These are phyloP conservation scores for Macrocybe sp. DNA, from an alignment of 1,284 basidiomycete species.

Conservation along the genomic window DNA sequence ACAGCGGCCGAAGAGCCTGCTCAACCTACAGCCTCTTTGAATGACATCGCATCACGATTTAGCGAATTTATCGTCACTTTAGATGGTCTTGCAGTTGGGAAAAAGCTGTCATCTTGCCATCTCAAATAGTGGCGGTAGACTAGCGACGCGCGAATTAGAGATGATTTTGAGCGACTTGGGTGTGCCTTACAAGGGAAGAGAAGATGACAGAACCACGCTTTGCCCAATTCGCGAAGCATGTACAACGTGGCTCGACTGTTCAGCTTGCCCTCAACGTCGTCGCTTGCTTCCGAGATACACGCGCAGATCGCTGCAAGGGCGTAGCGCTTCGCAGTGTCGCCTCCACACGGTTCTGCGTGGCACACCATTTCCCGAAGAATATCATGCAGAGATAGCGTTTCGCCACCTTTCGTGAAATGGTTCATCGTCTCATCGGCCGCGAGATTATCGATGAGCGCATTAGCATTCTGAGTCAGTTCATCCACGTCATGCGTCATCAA, in stretches of 20 bases:
- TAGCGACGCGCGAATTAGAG: not conserved
- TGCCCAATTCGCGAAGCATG: conserved; percentile 4
- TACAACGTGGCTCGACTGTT: not conserved
- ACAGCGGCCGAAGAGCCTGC: too few relatives aligned
- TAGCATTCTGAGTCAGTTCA: not conserved
- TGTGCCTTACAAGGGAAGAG: conserved; percentile 1
- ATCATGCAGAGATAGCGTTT: not conserved
- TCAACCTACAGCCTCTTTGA: too few relatives aligned
- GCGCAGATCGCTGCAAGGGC: not conserved
- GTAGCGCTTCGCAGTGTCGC: conserved; percentile 2
- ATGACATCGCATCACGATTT: too few relatives aligned
- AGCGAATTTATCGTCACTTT: too few relatives aligned
- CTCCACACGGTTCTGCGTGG: conserved; percentile 3
- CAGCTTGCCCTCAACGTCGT: not conserved
- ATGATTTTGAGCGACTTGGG: not conserved
- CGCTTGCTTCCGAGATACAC: not conserved
- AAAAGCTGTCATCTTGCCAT: not conserved
- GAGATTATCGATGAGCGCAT: not conserved
- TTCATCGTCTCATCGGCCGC: not conserved
- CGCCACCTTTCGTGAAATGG: not conserved
- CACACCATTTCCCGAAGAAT: conserved; percentile 1
- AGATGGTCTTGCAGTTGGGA: too few relatives aligned
- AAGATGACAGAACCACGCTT: conserved; percentile 4
- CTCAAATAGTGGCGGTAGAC: not conserved
- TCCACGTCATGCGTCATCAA: too few relatives aligned